A percentile compares a stretch with the other conserved stretches of the same genome.
These are phyloP conservation scores for Candida dajiaensis DNA, from an alignment of 805 yeast genomes.

Conservation along the genomic window DNA sequence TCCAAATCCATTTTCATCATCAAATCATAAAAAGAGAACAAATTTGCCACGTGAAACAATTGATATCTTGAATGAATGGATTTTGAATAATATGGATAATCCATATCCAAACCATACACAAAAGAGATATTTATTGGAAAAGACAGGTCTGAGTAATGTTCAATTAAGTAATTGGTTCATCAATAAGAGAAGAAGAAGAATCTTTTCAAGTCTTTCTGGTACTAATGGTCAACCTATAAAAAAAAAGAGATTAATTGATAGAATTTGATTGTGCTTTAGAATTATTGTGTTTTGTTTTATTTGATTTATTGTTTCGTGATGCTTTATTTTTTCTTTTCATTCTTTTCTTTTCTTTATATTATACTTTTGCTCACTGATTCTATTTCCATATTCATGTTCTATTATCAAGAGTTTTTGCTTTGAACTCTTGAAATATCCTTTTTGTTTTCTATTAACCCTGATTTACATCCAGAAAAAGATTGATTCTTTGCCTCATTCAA, in stretches of 20 bases:
- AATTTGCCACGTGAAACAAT: slow-evolving; percentile 79
- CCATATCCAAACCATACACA: slow-evolving; percentile 84
- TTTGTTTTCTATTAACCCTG: no score
- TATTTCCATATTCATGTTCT: no score
- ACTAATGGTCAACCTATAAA: slow-evolving; percentile 28
- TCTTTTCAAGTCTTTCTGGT: slow-evolving; percentile 29
- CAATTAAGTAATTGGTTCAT: slow-evolving; percentile 87
- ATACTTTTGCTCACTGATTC: no score
- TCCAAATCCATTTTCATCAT: neutral
- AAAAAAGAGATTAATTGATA: slow-evolving; percentile 25
- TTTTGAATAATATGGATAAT: slow-evolving; percentile 64
- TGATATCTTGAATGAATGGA: slow-evolving; percentile 66
- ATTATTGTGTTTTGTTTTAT: slow-evolving; percentile 1
- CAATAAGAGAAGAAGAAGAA: slow-evolving; percentile 75
- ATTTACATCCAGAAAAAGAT: no score
- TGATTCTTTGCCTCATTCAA: no score
- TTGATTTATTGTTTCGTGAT: neutral
- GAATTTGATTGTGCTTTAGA: slow-evolving; percentile 7
- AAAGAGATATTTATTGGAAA: slow-evolving; percentile 58
- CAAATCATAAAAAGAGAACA: slow-evolving; percentile 43
- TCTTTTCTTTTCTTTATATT: no score
- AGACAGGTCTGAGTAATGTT: slow-evolving; percentile 74
- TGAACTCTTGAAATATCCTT: no score
- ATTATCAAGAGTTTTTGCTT: no score
- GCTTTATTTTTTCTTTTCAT: no score